Evolutionary conservation across 176 grass and related monocot genomes (phyloP).

Genomic region (Rhynchospora tenuis): DNA sequence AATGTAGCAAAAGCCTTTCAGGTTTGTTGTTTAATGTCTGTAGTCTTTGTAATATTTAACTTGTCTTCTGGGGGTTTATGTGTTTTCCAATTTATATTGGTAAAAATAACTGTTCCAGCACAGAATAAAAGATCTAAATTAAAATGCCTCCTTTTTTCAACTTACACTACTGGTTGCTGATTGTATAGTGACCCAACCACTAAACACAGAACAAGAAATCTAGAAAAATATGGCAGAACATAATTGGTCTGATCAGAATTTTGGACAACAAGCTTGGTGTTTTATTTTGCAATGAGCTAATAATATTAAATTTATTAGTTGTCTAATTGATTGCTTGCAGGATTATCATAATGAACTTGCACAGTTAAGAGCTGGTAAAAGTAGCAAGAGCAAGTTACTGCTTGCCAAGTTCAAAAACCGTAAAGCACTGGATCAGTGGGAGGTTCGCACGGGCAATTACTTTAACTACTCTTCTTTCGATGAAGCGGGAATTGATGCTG

Average conservation of each 20-base stretch:
- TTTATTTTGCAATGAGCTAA: too few species aligned
- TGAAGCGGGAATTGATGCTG: slow-evolving; percentile 77
- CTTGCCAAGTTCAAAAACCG: slow-evolving; percentile 91
- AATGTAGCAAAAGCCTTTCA: slow-evolving; percentile 88
- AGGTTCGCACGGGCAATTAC: slow-evolving; percentile 69
- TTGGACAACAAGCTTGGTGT: too few species aligned
- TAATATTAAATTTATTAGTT: background rate
- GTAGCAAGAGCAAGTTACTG: slow-evolving; percentile 96
- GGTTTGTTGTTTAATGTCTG: slow-evolving; percentile 33
- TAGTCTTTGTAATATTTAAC: background rate
- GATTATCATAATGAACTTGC: slow-evolving; percentile 93
- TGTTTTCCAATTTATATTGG: background rate
- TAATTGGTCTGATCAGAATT: background rate
- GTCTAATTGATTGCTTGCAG: slow-evolving; percentile 37
- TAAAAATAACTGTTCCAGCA: background rate
- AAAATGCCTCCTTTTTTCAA: background rate
- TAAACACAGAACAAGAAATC: background rate
- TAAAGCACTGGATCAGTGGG: slow-evolving; percentile 67
- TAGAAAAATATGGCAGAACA: background rate
- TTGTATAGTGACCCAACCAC: background rate
- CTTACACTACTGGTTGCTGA: too few species aligned
- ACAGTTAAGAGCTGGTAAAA: slow-evolving; percentile 92
- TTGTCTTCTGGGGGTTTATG: background rate
- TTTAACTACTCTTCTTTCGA: slow-evolving; percentile 56
- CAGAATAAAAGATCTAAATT: background rate